These are phyloP conservation scores for Yarrowia phangngaensis DNA, from an alignment of 805 yeast species.

Conservation along the genomic window DNA sequence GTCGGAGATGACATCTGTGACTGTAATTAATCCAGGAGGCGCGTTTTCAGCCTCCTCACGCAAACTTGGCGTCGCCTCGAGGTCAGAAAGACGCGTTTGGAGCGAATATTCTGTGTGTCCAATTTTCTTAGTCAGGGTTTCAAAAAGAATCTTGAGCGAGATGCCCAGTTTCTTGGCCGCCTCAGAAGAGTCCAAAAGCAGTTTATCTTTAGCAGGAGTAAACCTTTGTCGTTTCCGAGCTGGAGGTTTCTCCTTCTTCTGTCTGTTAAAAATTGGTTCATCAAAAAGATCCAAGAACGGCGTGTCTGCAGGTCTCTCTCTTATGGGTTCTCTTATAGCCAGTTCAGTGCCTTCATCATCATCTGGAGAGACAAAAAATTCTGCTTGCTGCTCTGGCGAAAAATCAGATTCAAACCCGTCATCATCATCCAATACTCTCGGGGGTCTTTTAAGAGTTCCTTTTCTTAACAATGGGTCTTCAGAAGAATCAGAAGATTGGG, in stretches of 20 bases:
- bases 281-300: too few relatives aligned
- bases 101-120: slow-evolving; percentile 6
- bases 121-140: background rate
- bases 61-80: background rate
- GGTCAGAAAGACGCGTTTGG: background rate
- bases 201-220: slow-evolving; percentile 1
- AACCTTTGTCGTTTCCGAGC: background rate
- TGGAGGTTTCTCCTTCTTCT: too few relatives aligned
- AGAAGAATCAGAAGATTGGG: background rate
- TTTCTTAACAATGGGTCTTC: background rate
- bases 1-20: background rate
- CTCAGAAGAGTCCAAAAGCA: background rate
- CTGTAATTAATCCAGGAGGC: background rate
- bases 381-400: background rate
- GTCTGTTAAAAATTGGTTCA: background rate
- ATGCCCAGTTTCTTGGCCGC: background rate
- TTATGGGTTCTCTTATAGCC: too few relatives aligned
- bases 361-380: too few relatives aligned
- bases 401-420: slow-evolving; percentile 7
- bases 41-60: background rate
- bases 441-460: background rate
- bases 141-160: background rate
- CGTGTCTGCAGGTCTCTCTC: too few relatives aligned
- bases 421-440: background rate
- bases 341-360: too few relatives aligned